Evolutionary conservation across 768 basidiomycete species (phyloP).

Genomic region (Termitomyces sp.): DNA sequence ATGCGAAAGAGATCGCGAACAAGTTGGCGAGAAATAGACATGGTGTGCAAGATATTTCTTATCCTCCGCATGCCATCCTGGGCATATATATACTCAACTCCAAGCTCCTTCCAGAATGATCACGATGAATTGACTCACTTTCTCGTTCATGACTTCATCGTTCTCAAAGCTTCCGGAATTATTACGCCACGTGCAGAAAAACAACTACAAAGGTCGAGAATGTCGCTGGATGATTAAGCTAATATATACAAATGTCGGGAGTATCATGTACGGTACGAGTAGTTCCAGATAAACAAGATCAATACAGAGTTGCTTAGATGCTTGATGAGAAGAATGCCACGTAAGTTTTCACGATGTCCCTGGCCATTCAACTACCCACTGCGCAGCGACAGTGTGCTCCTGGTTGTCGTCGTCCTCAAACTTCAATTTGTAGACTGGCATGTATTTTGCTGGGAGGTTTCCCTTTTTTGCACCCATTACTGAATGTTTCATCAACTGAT

Average conservation of each 20-base stretch:
- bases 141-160: not conserved
- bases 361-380: slow-evolving; percentile 82
- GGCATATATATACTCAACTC: slow-evolving; percentile 5
- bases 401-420: slow-evolving; percentile 89
- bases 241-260: slow-evolving; percentile 11
- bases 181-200: slow-evolving; percentile 4
- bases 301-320: slow-evolving; percentile 13
- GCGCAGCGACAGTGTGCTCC: slow-evolving; percentile 69
- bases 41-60: slow-evolving; percentile 18
- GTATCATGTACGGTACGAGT: slow-evolving; percentile 1
- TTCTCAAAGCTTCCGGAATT: not conserved
- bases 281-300: slow-evolving; percentile 14
- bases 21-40: slow-evolving; percentile 64
- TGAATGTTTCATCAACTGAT: not conserved
- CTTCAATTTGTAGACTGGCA: slow-evolving; percentile 67
- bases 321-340: not conserved
- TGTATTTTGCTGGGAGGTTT: slow-evolving; percentile 38
- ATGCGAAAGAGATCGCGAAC: slow-evolving; percentile 69
- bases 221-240: not conserved
- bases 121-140: slow-evolving; percentile 1
- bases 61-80: not conserved
- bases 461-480: slow-evolving; percentile 15
- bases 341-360: slow-evolving; percentile 20
- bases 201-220: not conserved
- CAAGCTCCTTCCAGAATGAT: slow-evolving; percentile 7